Evolutionary conservation across 2,329 filamentous ascomycete genomes (phyloP), one percentile per base, ranked within the genome.

Genomic region (Paraconiothyrium sp.): DNA sequence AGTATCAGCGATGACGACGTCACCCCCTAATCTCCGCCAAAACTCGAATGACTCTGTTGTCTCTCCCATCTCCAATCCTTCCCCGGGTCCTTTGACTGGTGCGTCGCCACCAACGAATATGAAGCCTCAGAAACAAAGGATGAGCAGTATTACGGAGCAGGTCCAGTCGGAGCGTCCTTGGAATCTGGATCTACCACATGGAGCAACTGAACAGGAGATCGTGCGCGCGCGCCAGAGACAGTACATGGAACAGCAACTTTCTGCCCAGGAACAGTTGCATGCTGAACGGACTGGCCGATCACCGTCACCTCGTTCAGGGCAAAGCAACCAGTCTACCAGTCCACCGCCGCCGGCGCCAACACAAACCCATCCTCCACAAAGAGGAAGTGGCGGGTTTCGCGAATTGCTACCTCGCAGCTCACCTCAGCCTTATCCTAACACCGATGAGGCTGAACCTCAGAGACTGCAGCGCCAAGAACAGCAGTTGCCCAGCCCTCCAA

Each of bases 141-240:
- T 78, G 75, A 75, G 70, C 49, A 78, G 75, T 47, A 79, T 79
- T 10, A 69, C 69, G 10, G 76, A 78, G 60, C 68, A 72, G 13
- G 64, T 69, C 37, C 64, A 69, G 27, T 65, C 69, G 55, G 72
- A 76, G 57, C 66, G 68, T 16, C 72, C 72, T 16, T 78, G 75
- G 75, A 72, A 76, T 61, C 56, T 77, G 56, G 75, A 74, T 55
- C 67, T 78, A 14, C 76, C 75, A 4, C 67, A 69, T 30, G 74
- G 76, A 54, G 74, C 72, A 2, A 76, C 73, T 2, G 75, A 77
- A 44, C 73, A 78, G 55, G 76, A 78, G 46, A 76, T 77, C 57
- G 74, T 77, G 46, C 72, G 74, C 44, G 74, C 74, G 57, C 74
- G 72, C 10, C 76, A 78, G 41, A 69, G 72, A 48, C 76, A 78